Evolutionary conservation across 257 asterid genomes (phyloP).

Genomic region (Plantago elongata): DNA sequence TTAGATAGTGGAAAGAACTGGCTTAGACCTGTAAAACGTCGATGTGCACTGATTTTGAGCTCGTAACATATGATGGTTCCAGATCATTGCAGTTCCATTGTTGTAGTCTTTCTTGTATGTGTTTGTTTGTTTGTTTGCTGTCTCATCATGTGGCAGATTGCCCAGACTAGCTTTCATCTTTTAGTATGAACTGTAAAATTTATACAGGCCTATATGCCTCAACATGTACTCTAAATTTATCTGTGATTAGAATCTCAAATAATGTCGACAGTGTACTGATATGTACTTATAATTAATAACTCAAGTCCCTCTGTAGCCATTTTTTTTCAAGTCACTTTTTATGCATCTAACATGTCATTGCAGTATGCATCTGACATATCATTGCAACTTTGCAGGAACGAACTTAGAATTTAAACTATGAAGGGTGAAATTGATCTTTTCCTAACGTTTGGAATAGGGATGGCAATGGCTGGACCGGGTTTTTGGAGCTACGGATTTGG

Average conservation of each 20-base stretch:
- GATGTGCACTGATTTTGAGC: slow-evolving; percentile 40
- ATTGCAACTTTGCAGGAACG: no score
- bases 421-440: no score
- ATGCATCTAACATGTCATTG: no score
- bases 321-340: neutral
- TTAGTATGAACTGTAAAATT: neutral
- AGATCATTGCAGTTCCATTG: neutral
- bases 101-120: no score
- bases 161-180: slow-evolving; percentile 3
- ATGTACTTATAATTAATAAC: neutral
- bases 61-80: slow-evolving; percentile 14
- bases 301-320: neutral
- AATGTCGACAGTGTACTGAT: neutral
- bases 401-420: no score
- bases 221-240: slow-evolving; percentile 2
- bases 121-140: neutral
- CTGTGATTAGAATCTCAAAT: neutral
- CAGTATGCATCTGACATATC: neutral
- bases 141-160: neutral
- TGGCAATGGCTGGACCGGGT: no score
- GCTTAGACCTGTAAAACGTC: slow-evolving; percentile 44
- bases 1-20: slow-evolving; percentile 39
- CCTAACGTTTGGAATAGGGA: no score
- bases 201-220: slow-evolving; percentile 5
- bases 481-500: no score